Conservation (phyloP, 148 eudicot species). For the Vaccinium darrowii region DNA sequence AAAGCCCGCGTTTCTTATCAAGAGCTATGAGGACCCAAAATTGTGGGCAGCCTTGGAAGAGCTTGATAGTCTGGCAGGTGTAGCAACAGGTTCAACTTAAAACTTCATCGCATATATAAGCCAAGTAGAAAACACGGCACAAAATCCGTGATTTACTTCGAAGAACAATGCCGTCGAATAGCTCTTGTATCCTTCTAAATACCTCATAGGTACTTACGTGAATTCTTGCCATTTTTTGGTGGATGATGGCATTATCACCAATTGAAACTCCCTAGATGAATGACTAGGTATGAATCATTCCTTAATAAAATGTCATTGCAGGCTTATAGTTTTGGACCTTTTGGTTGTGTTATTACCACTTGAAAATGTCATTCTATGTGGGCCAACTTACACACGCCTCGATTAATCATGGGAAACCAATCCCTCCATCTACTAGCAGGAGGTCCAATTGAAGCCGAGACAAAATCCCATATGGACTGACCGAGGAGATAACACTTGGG, state of each 20-base stretch:
- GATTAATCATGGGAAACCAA: background rate
- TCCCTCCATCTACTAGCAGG: background rate
- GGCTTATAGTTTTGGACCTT: background rate
- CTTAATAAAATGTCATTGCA: background rate
- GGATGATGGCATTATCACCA: background rate
- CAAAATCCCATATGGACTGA: background rate
- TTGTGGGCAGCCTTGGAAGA: constrained; percentile 86
- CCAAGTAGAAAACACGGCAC: background rate
- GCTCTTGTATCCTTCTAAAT: background rate
- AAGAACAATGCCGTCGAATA: background rate
- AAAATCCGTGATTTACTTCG: background rate
- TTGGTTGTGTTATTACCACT: background rate
- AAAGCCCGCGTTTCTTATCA: constrained; percentile 64
- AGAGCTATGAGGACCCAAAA: constrained; percentile 75
- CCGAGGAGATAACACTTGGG: background rate
- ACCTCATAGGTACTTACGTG: background rate
- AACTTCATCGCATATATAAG: constrained; percentile 12
- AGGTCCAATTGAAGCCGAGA: background rate
- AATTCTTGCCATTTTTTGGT: background rate
- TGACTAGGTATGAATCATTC: background rate
- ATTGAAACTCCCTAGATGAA: background rate
- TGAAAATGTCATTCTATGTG: background rate
- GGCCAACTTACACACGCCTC: background rate
- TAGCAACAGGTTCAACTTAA: constrained; percentile 25
- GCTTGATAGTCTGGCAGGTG: constrained; percentile 47